Conservation (phyloP, 345 rosid species). For the Citrus inodora region DNA sequence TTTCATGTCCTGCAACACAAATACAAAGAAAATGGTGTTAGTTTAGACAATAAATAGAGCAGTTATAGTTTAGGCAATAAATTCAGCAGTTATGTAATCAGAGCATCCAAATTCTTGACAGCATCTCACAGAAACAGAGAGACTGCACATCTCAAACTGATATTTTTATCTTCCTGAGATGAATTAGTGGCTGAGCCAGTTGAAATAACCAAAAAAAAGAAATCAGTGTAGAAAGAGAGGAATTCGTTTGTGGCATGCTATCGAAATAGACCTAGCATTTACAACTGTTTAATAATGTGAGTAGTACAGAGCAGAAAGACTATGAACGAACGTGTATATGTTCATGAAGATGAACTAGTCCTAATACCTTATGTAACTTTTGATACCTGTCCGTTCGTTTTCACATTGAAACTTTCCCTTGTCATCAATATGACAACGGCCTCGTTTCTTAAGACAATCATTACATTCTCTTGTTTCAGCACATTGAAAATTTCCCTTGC, state of each 20-base stretch:
- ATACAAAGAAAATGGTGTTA: neutral
- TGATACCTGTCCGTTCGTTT: neutral
- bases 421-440: neutral
- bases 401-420: neutral
- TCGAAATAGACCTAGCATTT: neutral
- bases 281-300: neutral
- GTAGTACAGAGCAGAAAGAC: neutral
- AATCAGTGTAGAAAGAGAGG: neutral
- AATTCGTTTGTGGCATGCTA: too few species aligned
- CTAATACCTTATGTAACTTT: neutral
- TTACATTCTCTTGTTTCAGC: slow-evolving; percentile 5
- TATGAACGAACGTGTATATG: neutral
- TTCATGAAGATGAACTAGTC: neutral
- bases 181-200: neutral
- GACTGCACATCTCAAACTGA: neutral
- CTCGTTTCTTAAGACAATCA: slow-evolving; percentile 8
- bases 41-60: neutral
- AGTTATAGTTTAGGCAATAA: neutral
- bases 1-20: slow-evolving; percentile 22
- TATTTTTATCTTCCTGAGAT: neutral
- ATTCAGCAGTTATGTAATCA: neutral
- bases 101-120: neutral
- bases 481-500: neutral
- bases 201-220: neutral
- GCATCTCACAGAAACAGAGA: too few species aligned